Evolutionary conservation across 169 alveolate species (phyloP), one percentile per base, ranked within the genome.

Genomic region (Cryptosporidium xiaoi): DNA sequence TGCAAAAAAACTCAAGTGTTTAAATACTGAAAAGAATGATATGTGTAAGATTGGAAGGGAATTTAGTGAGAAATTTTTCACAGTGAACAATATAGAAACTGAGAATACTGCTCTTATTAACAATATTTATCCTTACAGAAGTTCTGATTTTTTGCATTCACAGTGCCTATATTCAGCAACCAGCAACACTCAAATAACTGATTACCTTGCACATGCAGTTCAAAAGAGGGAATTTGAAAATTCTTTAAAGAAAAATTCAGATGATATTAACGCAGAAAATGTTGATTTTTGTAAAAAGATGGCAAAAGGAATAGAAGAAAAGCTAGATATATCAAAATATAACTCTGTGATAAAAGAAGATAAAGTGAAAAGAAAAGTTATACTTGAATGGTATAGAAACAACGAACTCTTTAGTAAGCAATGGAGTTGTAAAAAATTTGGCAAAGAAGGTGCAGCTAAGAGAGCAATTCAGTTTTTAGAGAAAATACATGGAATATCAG

Each of bases 361-460:
- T 40, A 77, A 77, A 27, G 87, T 55, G 29, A 77, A 77, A 31
- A 51, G 87, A 29, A 77, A 77, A 48, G 87, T 77, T 46, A 77
- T 77, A 24, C 77, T 77, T n/a, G 87, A 77, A 29, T 77, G 87
- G 87, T 27, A 56, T 6, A 77, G 64, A 36, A 77, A 77, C 50
- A 77, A 77, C 44, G 87, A 77, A 18, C 36, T 51, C 31, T 77
- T 48, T 27, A 56, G 77, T 16, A 77, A 77, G 7, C 87, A 77
- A 31, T 77, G 87, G 87, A 77, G 87, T 62, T 77, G 87, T 51
- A 77, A 77, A 51, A 77, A 77, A 36, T 77, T 77, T 31, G 87
- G 87, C n/a, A 77, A 77, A 50, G 87, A 77, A 29, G 87, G 87
- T 16, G 87, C 87, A 46, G 87, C 87, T 34, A 77, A 62, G 40